These are phyloP conservation scores for Chlorella sp. DNA, from an alignment of 139 green algal species.

Conservation along the genomic window DNA sequence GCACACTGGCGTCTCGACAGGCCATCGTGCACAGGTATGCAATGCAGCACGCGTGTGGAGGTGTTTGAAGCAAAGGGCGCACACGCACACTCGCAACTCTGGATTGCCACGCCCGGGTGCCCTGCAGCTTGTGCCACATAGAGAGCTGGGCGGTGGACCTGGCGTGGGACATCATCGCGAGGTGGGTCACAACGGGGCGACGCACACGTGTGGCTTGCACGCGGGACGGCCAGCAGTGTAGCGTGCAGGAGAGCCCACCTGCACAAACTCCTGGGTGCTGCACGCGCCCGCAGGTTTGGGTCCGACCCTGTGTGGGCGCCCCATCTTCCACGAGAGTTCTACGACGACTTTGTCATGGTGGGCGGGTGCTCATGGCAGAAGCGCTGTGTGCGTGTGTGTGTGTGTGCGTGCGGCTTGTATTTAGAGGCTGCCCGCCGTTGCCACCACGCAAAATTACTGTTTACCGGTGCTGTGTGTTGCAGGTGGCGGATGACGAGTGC, in stretches of 20 bases:
- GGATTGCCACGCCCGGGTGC: too few relatives aligned
- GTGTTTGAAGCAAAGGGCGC: too few relatives aligned
- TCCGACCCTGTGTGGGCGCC: constrained; percentile 19
- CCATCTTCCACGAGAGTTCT: constrained; percentile 62
- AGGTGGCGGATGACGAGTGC: constrained; percentile 83
- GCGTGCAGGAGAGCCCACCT: too few relatives aligned
- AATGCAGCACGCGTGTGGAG: not conserved
- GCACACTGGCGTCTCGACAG: constrained; percentile 45
- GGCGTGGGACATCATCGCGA: constrained; percentile 78
- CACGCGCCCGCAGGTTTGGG: too few relatives aligned
- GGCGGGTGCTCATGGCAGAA: too few relatives aligned
- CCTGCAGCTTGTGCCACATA: constrained; percentile 46
- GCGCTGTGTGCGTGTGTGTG: too few relatives aligned
- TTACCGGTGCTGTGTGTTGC: not conserved
- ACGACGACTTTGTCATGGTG: constrained; percentile 68
- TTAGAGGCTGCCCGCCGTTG: too few relatives aligned
- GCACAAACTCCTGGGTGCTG: too few relatives aligned
- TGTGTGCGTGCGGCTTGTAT: not conserved
- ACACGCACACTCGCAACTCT: too few relatives aligned
- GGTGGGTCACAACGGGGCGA: too few relatives aligned
- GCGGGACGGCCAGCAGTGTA: too few relatives aligned
- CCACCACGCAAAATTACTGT: not conserved
- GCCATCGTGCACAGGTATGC: constrained; percentile 36
- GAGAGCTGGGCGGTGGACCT: constrained; percentile 82
- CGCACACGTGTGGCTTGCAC: too few relatives aligned